phyloP scores from a whole-genome alignment of 805 yeast genomes.

The Teunomyces cretensis region DNA sequence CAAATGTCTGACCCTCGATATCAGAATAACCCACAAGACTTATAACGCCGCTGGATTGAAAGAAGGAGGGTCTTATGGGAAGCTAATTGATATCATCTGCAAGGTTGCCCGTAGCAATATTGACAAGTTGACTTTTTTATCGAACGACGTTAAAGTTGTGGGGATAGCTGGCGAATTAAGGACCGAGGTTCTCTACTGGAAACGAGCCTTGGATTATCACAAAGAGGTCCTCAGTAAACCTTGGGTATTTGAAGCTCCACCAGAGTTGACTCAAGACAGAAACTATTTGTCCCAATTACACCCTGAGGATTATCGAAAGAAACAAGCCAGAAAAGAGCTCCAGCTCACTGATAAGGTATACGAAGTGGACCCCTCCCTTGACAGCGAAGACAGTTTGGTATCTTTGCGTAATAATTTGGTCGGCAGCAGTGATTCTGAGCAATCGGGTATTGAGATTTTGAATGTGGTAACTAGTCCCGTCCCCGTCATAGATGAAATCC shows the following conservation, averaged over 20 bases:
- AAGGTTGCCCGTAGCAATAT: constrained; percentile 1
- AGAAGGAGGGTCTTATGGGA: constrained; percentile 20
- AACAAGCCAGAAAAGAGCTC: background rate
- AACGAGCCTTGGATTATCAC: constrained; percentile 19
- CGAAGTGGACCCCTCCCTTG: background rate
- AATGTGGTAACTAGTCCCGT: constrained; percentile 13
- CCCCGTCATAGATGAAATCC: constrained; percentile 21
- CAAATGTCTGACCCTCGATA: constrained; percentile 23
- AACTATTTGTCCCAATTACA: background rate
- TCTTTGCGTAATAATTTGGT: background rate
- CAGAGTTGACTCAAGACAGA: background rate
- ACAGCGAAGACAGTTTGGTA: background rate
- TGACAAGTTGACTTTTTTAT: background rate
- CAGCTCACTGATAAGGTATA: background rate
- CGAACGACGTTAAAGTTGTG: constrained; percentile 8
- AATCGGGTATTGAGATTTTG: constrained; percentile 11
- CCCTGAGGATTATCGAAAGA: background rate
- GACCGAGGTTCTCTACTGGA: constrained; percentile 32
- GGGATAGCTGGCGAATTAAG: constrained; percentile 19
- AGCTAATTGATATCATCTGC: constrained; percentile 26
- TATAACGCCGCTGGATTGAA: constrained; percentile 15
- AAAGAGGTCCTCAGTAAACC: constrained; percentile 16
- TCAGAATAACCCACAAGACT: constrained; percentile 13
- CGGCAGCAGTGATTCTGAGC: background rate
- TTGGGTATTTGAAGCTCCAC: constrained; percentile 19